Evolutionary conservation across 2,329 filamentous ascomycete genomes (phyloP).

Genomic region (Pseudocercospora crystallina): DNA sequence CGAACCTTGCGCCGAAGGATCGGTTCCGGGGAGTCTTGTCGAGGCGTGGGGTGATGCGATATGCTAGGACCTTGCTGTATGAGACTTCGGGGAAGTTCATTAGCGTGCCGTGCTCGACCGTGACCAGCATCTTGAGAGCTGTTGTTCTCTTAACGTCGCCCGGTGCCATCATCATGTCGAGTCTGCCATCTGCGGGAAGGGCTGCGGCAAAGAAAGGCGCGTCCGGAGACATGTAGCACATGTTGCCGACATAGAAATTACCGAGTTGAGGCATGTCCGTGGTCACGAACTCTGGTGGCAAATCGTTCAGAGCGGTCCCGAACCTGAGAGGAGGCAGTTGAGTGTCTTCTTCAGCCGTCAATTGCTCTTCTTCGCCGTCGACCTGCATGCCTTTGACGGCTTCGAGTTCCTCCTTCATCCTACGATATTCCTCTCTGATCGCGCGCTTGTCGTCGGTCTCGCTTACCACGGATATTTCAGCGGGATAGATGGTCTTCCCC

Average conservation of each 20-base stretch:
- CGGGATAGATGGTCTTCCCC: slow-evolving; percentile 77
- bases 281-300: slow-evolving; percentile 76
- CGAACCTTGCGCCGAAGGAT: slow-evolving; percentile 24
- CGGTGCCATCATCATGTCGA: slow-evolving; percentile 80
- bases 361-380: slow-evolving; percentile 20
- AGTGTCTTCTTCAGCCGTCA: slow-evolving; percentile 18
- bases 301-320: slow-evolving; percentile 73
- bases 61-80: slow-evolving; percentile 84
- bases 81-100: slow-evolving; percentile 76
- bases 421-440: slow-evolving; percentile 71
- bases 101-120: slow-evolving; percentile 70
- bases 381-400: slow-evolving; percentile 27
- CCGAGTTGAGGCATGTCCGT: slow-evolving; percentile 75
- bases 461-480: slow-evolving; percentile 81
- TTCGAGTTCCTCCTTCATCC: slow-evolving; percentile 28
- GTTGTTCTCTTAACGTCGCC: slow-evolving; percentile 69
- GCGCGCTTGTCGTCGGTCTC: slow-evolving; percentile 72
- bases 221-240: slow-evolving; percentile 86
- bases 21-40: slow-evolving; percentile 12
- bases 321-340: slow-evolving; percentile 69
- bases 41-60: slow-evolving; percentile 69
- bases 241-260: slow-evolving; percentile 93
- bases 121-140: slow-evolving; percentile 67
- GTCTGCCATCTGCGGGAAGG: slow-evolving; percentile 76
- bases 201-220: slow-evolving; percentile 85